Evolutionary conservation across 2,329 filamentous ascomycete species (phyloP).

Genomic region (Phyllosticta citribraziliensis): DNA sequence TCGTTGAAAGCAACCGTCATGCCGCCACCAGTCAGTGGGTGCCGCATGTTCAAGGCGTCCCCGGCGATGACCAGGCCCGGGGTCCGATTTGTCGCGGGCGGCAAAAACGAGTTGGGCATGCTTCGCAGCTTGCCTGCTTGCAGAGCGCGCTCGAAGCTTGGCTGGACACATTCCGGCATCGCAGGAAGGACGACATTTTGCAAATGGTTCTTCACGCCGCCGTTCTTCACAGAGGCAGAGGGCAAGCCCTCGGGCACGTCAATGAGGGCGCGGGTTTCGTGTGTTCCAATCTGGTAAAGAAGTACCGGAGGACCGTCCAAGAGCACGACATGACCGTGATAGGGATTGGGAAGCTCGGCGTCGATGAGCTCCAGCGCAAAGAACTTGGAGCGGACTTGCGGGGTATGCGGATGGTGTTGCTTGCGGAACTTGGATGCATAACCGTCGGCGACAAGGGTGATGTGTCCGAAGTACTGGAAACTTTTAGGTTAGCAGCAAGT

Average conservation of each 20-base stretch:
- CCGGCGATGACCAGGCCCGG: conserved; percentile 74
- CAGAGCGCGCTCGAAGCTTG: conserved; percentile 66
- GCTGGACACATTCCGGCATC: conserved; percentile 61
- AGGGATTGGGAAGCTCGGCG: conserved; percentile 61
- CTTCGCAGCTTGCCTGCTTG: conserved; percentile 67
- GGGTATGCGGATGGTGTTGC: conserved; percentile 56
- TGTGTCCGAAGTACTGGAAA: conserved; percentile 66
- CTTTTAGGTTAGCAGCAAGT: neutral
- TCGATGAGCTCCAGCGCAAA: conserved; percentile 90
- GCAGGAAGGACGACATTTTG: conserved; percentile 67
- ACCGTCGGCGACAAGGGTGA: conserved; percentile 86
- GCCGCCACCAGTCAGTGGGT: conserved; percentile 89
- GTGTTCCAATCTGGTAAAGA: conserved; percentile 92
- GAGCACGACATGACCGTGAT: conserved; percentile 82
- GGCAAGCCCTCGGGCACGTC: conserved; percentile 74
- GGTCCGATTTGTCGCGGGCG: conserved; percentile 61
- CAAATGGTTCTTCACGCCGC: conserved; percentile 80
- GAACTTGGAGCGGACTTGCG: conserved; percentile 75
- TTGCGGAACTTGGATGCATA: conserved; percentile 90
- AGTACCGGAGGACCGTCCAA: conserved; percentile 69
- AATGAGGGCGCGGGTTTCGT: conserved; percentile 82
- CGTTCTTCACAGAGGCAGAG: conserved; percentile 60
- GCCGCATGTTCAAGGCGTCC: conserved; percentile 98
- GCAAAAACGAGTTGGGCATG: conserved; percentile 96
- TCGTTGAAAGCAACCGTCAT: conserved; percentile 98